Percentiles rank a stretch among this genome's conserved stretches.
Conservation (phyloP, 225 moss, liverwort and hornwort genomes). For the Pseudoscleropodium purum region DNA sequence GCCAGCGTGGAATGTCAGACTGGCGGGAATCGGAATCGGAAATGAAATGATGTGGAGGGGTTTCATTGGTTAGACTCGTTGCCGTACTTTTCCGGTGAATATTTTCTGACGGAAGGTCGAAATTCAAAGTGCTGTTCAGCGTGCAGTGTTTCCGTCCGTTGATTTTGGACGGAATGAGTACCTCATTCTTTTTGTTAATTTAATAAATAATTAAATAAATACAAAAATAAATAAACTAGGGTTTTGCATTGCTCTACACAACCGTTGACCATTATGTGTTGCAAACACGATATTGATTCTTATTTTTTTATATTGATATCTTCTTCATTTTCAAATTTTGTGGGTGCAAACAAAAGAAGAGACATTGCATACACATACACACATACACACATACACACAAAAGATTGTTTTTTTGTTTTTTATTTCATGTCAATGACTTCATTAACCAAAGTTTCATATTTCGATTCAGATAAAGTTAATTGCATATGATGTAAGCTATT, state of each 20-base stretch:
- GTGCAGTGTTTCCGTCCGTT: neutral
- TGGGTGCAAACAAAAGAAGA: too few relatives aligned
- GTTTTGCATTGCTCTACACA: neutral
- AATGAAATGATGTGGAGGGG: neutral
- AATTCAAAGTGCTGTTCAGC: neutral
- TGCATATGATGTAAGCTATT: too few relatives aligned
- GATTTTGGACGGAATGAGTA: neutral
- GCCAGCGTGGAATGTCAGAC: too few relatives aligned
- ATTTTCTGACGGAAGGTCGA: neutral
- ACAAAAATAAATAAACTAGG: neutral
- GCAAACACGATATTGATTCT: too few relatives aligned
- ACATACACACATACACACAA: rapidly evolving
- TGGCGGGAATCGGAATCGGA: neutral
- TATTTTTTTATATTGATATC: too few relatives aligned
- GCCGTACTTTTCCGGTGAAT: neutral
- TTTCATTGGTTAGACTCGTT: neutral
- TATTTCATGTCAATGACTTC: too few relatives aligned
- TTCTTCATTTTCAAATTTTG: too few relatives aligned
- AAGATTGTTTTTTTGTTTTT: too few relatives aligned
- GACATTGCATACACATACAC: rapidly evolving
- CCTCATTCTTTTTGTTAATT: neutral
- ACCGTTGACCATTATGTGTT: too few relatives aligned
- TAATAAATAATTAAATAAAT: too few relatives aligned
- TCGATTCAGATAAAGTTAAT: too few relatives aligned
- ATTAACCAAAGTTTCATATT: too few relatives aligned